A percentile compares a stretch with the other conserved stretches of the same genome.
These are phyloP conservation scores for Paradendryphiella salina DNA, from an alignment of 2,329 filamentous ascomycete species.

Conservation along the genomic window DNA sequence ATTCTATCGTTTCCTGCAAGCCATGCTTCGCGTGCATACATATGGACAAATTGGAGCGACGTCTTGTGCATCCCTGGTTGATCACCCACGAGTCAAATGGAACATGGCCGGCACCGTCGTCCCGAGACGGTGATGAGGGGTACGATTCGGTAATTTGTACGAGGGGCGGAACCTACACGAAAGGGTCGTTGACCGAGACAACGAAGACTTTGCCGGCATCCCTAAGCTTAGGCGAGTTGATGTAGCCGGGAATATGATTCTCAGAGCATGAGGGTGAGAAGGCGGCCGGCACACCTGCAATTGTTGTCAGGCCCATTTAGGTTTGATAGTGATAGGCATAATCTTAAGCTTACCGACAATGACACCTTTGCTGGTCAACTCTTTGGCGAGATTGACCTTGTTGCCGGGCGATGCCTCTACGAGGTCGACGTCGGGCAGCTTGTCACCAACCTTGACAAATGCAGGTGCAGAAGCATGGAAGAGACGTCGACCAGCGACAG, in stretches of 20 bases:
- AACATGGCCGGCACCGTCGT: slow-evolving; percentile 9
- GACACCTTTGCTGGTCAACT: slow-evolving; percentile 73
- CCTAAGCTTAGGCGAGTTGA: slow-evolving; percentile 76
- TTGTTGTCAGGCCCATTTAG: slow-evolving; percentile 11
- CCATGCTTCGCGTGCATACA: slow-evolving; percentile 6
- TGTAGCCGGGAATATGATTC: slow-evolving; percentile 81
- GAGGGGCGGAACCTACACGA: slow-evolving; percentile 68
- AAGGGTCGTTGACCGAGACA: slow-evolving; percentile 89
- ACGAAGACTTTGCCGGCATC: slow-evolving; percentile 84
- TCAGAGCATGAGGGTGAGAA: slow-evolving; percentile 64
- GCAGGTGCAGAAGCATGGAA: slow-evolving; percentile 69
- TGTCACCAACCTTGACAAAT: slow-evolving; percentile 76
- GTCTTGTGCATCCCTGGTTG: slow-evolving; percentile 14
- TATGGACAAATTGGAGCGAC: background rate
- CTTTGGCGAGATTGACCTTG: slow-evolving; percentile 83
- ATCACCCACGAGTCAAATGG: slow-evolving; percentile 18
- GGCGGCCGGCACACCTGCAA: slow-evolving; percentile 48
- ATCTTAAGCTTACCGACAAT: slow-evolving; percentile 60
- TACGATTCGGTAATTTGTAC: slow-evolving; percentile 14
- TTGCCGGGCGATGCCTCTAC: slow-evolving; percentile 87
- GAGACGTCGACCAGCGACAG: slow-evolving; percentile 29
- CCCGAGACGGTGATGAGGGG: background rate
- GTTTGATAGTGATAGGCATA: slow-evolving; percentile 2
- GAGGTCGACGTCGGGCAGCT: slow-evolving; percentile 74
- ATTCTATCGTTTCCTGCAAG: background rate